A percentile compares a stretch with the other conserved stretches of the same genome.
These are phyloP conservation scores for Lepidium africanum DNA, from an alignment of 345 rosid species.

Conservation along the genomic window DNA sequence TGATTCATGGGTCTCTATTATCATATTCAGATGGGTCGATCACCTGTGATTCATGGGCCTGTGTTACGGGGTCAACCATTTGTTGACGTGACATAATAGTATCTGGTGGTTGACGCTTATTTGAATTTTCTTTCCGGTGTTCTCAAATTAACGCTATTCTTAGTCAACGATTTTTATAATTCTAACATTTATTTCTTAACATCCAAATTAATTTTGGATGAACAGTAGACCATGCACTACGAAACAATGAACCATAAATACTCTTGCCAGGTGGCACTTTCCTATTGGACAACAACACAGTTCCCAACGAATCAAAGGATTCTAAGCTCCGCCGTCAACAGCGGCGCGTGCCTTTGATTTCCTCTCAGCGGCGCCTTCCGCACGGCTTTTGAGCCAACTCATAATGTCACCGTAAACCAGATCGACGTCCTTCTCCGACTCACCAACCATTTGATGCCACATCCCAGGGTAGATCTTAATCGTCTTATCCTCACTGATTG, in stretches of 20 bases:
- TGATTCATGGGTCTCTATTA: no score
- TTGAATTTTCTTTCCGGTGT: background rate
- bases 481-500: conserved; percentile 64
- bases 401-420: conserved; percentile 22
- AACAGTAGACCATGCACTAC: conserved; percentile 9
- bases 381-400: conserved; percentile 15
- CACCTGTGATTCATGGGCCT: no score
- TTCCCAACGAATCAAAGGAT: background rate
- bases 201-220: background rate
- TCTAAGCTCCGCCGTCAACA: conserved; percentile 5
- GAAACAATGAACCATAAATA: conserved; percentile 7
- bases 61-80: background rate
- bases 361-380: conserved; percentile 8
- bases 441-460: conserved; percentile 68
- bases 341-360: conserved; percentile 20
- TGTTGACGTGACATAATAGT: background rate
- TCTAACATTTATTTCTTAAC: background rate
- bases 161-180: background rate
- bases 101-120: background rate
- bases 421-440: conserved; percentile 20
- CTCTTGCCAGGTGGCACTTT: conserved; percentile 3
- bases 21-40: no score
- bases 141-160: background rate
- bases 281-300: conserved; percentile 1
- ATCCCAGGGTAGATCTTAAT: conserved; percentile 60